Conservation (phyloP, 495 filamentous ascomycete genomes). For the Aspergillus incahuasiensis region DNA sequence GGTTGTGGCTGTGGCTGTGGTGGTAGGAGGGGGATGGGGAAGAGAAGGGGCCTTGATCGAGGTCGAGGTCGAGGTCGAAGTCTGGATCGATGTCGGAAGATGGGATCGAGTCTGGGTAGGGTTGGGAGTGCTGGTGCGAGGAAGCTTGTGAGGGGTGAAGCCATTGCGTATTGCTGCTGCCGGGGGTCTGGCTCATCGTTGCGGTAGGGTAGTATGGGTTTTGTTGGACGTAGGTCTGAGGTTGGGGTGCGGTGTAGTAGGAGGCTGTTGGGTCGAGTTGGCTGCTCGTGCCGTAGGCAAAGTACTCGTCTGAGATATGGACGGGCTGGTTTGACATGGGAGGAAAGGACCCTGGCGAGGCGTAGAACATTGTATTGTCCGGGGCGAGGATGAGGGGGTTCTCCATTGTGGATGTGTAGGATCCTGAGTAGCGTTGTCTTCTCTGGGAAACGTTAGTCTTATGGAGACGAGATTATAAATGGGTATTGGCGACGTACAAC, state of each 20-base stretch:
- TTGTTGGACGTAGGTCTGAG: background rate
- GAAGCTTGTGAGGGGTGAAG: slow-evolving; percentile 3
- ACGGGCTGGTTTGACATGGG: background rate
- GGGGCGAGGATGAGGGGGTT: background rate
- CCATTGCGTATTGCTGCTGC: background rate
- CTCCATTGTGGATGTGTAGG: slow-evolving; percentile 3
- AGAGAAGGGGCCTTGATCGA: slow-evolving; percentile 3
- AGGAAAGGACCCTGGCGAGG: background rate
- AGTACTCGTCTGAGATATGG: background rate
- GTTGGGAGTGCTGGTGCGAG: background rate
- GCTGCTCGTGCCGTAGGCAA: background rate
- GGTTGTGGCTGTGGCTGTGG: background rate
- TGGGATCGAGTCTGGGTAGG: background rate
- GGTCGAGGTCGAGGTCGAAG: slow-evolving; percentile 4
- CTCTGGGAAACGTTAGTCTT: slow-evolving; percentile 1
- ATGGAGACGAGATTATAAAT: background rate
- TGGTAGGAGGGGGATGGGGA: background rate
- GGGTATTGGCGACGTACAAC: background rate
- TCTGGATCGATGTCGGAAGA: slow-evolving; percentile 7
- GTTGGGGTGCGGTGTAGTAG: background rate
- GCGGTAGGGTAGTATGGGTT: background rate
- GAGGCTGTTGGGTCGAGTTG: background rate
- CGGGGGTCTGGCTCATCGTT: background rate
- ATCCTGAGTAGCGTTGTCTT: background rate
- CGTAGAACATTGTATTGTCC: slow-evolving; percentile 3